Base-by-base conservation (phyloP, 176 grass and related monocot genomes). In the Musa acuminata region DNA sequence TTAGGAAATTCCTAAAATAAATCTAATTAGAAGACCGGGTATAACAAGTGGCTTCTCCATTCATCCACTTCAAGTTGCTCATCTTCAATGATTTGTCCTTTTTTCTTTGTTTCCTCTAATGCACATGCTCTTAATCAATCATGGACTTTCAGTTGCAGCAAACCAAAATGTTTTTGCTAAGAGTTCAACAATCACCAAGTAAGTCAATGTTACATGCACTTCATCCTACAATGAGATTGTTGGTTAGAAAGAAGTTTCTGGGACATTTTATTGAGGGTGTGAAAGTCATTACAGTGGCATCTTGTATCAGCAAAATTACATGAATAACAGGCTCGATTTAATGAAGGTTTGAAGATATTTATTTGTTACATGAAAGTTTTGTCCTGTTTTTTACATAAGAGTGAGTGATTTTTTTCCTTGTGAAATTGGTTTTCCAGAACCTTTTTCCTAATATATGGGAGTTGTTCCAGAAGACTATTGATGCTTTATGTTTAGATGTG, bases 231-330 rank as follows among this genome's bases (percentile, higher is more conserved):
- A 91, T 91, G 83, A 52, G 35, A 25, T 54, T 76, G 9, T 53
- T 97, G 62, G 83, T 88, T 75, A 68, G 53, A 19, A 82, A 75
- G 23, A 80, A 79, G 50, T 65, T 93, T 29, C 55, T 97, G 27
- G 69, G 76, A 11, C 85, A 93, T 68, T 11, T 57, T 24, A 59
- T 88, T 64, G 74, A 74, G 0, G 73, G 82, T 23, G 82, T 97
- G 12, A 87, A 81, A 55, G 84, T 89, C 57, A 43, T 43, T 4
- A 78, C 52, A 11, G 75, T 97, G 11, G 80, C 86, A 22, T 92
- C 85, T 25, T 97, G 93, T 76, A 67, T 92, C 57, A 92, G 81
- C 48, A 90, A 97, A 82, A 82, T 97, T 49, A 92, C 77, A 1
- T 85, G 87, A 77, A 88, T 97, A 77, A 87, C 83, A 0, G 85